A percentile compares a stretch with the other conserved stretches of the same genome.
Conservation (phyloP, 805 yeast genomes). For the Saccharomycopsis lassenensis region DNA sequence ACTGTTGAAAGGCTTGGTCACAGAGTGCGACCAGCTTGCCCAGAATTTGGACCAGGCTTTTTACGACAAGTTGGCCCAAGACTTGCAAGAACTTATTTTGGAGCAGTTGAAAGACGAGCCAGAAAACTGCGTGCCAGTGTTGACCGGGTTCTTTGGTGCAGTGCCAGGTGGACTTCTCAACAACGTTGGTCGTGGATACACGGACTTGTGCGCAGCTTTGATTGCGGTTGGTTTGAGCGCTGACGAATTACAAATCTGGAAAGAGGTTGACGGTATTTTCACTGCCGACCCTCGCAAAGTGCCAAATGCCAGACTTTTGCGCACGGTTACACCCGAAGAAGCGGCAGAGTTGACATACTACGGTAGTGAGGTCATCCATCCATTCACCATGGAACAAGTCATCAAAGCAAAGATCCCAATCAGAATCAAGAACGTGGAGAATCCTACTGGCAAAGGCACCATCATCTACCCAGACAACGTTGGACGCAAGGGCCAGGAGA, state of each 20-base stretch:
- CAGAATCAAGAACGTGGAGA: constrained; percentile 90
- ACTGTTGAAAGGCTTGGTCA: constrained; percentile 23
- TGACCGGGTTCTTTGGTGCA: constrained; percentile 91
- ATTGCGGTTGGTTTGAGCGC: constrained; percentile 89
- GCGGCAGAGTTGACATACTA: constrained; percentile 97
- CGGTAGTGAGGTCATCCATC: constrained; percentile 97
- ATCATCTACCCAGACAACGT: constrained; percentile 86
- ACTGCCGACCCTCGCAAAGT: constrained; percentile 98
- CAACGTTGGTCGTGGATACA: constrained; percentile 95
- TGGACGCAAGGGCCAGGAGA: constrained; percentile 73
- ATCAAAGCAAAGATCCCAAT: constrained; percentile 93
- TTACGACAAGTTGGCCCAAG: constrained; percentile 43
- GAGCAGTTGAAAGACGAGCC: constrained; percentile 25
- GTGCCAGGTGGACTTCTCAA: constrained; percentile 93
- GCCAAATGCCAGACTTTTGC: constrained; percentile 72
- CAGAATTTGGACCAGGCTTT: constrained; percentile 54
- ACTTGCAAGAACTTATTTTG: constrained; percentile 42
- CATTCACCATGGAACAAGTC: constrained; percentile 98
- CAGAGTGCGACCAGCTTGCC: neutral
- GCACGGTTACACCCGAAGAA: constrained; percentile 93
- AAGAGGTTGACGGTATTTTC: constrained; percentile 97
- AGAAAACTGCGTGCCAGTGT: constrained; percentile 59
- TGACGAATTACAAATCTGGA: constrained; percentile 95
- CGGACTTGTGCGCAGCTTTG: constrained; percentile 95
- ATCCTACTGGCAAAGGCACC: constrained; percentile 89